Evolutionary conservation across 225 moss, liverwort and hornwort species (phyloP).

Genomic region (Neckera pumila): DNA sequence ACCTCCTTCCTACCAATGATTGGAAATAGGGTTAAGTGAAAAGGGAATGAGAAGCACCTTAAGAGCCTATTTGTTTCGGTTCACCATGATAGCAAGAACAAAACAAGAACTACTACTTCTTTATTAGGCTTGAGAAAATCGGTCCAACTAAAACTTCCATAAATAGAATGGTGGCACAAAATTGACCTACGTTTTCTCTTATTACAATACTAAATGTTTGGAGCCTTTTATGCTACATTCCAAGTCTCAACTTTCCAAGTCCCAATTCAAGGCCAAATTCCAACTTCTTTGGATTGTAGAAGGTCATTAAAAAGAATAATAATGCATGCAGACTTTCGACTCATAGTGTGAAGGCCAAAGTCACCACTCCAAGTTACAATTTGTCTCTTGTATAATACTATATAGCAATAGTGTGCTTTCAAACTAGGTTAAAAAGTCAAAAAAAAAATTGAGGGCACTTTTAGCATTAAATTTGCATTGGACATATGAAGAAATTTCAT

Average conservation of each 20-base stretch:
- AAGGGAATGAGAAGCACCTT: neutral
- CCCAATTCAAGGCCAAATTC: neutral
- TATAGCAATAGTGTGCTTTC: neutral
- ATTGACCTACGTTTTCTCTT: neutral
- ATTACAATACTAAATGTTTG: neutral
- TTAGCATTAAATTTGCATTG: neutral
- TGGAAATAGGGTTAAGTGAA: neutral
- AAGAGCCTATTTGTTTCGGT: neutral
- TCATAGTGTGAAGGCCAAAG: neutral
- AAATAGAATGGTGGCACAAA: neutral
- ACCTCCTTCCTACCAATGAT: neutral
- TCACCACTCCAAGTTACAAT: accelerated
- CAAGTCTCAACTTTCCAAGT: neutral
- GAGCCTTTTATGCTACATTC: accelerated
- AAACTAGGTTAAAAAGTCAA: neutral
- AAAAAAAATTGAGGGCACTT: accelerated
- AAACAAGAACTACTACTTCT: neutral
- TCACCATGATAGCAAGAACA: too few species aligned
- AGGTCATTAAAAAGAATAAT: neutral
- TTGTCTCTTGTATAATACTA: neutral
- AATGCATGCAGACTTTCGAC: accelerated
- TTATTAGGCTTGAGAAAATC: neutral
- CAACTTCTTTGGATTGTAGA: neutral
- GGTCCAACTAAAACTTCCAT: neutral
- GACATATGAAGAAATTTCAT: accelerated